phyloP scores from a whole-genome alignment of 768 basidiomycete genomes.

The Sporobolomyces pararoseus region DNA sequence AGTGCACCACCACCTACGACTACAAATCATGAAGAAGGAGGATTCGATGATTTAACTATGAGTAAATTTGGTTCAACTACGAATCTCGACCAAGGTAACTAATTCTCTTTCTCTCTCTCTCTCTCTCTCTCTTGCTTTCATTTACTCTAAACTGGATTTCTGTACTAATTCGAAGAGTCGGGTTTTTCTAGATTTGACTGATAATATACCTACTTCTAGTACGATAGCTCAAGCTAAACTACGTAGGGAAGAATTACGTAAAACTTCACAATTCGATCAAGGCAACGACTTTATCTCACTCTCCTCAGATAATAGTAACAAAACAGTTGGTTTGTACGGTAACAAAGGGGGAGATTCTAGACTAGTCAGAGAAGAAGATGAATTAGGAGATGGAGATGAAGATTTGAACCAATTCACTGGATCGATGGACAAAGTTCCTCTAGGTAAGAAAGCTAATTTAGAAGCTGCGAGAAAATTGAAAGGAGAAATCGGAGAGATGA shows the following conservation, averaged over 20 bases:
- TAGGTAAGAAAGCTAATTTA: constrained; percentile 23
- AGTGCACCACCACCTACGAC: constrained; percentile 36
- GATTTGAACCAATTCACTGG: constrained; percentile 35
- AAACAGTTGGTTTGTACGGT: constrained; percentile 47
- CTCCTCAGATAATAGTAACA: no score
- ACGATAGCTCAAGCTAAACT: constrained; percentile 50
- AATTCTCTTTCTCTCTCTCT: neutral
- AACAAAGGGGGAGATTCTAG: constrained; percentile 51
- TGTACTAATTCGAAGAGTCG: no score
- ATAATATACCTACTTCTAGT: constrained; percentile 48
- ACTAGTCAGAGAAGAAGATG: constrained; percentile 53
- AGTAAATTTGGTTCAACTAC: constrained; percentile 46
- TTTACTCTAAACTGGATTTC: no score
- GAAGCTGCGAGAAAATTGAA: constrained; percentile 47
- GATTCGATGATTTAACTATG: constrained; percentile 43
- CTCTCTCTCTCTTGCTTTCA: no score
- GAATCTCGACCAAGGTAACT: constrained; percentile 8
- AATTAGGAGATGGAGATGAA: constrained; percentile 49
- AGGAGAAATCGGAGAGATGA: constrained; percentile 51
- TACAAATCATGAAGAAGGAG: constrained; percentile 12
- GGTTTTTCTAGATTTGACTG: neutral
- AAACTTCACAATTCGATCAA: constrained; percentile 16
- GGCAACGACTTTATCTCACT: constrained; percentile 50
- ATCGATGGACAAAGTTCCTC: constrained; percentile 2
- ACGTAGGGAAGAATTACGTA: constrained; percentile 48